phyloP scores from a whole-genome alignment of 305 asterid species.

The Plantago lanceolata region DNA sequence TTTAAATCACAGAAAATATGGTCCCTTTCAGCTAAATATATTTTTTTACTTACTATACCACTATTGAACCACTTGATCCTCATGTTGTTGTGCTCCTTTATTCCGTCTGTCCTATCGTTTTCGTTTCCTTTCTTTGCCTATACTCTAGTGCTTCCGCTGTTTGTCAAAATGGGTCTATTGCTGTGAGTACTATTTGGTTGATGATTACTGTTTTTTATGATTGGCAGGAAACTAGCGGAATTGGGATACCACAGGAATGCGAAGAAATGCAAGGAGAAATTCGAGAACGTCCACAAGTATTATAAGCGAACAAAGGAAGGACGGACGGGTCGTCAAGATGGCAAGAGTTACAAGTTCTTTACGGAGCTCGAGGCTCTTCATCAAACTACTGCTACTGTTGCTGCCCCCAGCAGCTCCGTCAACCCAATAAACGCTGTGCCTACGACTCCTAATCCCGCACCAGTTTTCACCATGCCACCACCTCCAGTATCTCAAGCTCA shows the following conservation, averaged over 20 bases:
- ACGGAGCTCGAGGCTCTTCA: slow-evolving; percentile 47
- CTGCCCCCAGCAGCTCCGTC: not conserved
- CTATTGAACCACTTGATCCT: slow-evolving; percentile 7
- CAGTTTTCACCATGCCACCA: slow-evolving; percentile 6
- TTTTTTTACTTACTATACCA: not conserved
- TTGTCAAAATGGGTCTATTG: not conserved
- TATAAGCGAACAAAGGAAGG: slow-evolving; percentile 49
- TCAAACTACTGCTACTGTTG: slow-evolving; percentile 16
- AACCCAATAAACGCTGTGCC: not conserved
- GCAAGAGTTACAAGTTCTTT: slow-evolving; percentile 46
- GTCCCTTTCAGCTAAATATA: slow-evolving; percentile 3
- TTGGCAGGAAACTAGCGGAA: slow-evolving; percentile 33
- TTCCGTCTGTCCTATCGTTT: slow-evolving; percentile 11
- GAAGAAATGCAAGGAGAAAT: slow-evolving; percentile 50
- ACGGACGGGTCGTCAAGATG: slow-evolving; percentile 44
- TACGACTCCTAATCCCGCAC: not conserved
- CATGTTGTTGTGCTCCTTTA: not conserved
- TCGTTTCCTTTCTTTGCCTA: slow-evolving; percentile 2
- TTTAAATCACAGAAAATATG: not conserved
- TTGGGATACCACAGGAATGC: slow-evolving; percentile 41
- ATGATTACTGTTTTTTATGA: slow-evolving; percentile 15
- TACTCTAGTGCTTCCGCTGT: not conserved
- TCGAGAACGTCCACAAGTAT: slow-evolving; percentile 46
- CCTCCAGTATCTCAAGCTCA: slow-evolving; percentile 22
- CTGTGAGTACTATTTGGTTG: not conserved